Conservation (phyloP, 495 filamentous ascomycete species). For the Penicillium canescens region DNA sequence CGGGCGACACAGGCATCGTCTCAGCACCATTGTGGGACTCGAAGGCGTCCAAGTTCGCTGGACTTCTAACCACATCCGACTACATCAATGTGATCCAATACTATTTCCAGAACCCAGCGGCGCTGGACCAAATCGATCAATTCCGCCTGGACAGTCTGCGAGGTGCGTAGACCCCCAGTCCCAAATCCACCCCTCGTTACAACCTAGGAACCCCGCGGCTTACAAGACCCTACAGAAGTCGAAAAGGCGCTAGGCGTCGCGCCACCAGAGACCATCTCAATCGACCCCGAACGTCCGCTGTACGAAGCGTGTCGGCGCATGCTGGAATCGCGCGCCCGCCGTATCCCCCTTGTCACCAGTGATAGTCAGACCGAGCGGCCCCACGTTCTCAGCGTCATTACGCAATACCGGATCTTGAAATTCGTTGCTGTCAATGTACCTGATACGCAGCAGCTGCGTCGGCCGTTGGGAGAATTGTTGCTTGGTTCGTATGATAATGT, state of each 20-base stretch:
- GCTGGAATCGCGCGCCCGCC: slow-evolving; percentile 87
- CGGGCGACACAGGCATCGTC: slow-evolving; percentile 75
- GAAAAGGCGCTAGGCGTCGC: slow-evolving; percentile 89
- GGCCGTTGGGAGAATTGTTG: slow-evolving; percentile 80
- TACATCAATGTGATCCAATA: slow-evolving; percentile 99
- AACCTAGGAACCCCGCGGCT: not conserved
- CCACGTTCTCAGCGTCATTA: slow-evolving; percentile 94
- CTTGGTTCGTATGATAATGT: slow-evolving; percentile 83
- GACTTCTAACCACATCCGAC: slow-evolving; percentile 91
- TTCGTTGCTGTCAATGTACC: slow-evolving; percentile 97
- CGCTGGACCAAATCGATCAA: slow-evolving; percentile 84
- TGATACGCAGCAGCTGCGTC: slow-evolving; percentile 86
- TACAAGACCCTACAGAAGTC: slow-evolving; percentile 61
- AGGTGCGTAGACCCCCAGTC: slow-evolving; percentile 51
- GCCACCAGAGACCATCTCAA: slow-evolving; percentile 93
- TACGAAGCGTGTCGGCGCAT: slow-evolving; percentile 96
- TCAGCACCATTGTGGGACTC: slow-evolving; percentile 98
- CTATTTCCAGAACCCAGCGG: slow-evolving; percentile 96
- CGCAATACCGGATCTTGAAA: slow-evolving; percentile 96
- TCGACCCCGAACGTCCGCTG: slow-evolving; percentile 83
- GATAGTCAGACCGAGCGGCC: slow-evolving; percentile 93
- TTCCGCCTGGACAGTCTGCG: slow-evolving; percentile 91
- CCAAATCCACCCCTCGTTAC: not conserved
- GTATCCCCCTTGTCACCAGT: slow-evolving; percentile 90
- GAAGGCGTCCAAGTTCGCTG: slow-evolving; percentile 88